These are phyloP conservation scores for Apostasia ramifera DNA, from an alignment of 106 monocot genomes.

Conservation along the genomic window DNA sequence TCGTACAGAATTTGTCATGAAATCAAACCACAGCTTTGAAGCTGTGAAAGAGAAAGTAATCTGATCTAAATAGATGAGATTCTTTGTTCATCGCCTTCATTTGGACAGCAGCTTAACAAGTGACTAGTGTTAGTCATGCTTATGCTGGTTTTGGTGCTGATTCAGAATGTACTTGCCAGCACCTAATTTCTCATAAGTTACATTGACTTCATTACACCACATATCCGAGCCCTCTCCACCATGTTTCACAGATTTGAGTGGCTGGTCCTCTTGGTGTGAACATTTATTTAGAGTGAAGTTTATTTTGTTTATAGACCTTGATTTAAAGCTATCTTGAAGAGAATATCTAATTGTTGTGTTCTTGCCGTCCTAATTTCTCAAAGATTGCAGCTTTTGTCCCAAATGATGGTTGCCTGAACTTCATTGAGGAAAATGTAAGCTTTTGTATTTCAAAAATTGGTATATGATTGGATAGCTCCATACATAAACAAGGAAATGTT, in stretches of 20 bases:
- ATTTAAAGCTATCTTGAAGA: no score
- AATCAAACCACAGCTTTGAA: no score
- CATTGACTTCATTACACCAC: background rate
- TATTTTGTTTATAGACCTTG: no score
- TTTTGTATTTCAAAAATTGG: background rate
- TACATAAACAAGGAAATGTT: no score
- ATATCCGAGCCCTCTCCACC: background rate
- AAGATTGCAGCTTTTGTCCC: conserved; percentile 23
- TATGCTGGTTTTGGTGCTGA: conserved; percentile 1
- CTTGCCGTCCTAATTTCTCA: no score
- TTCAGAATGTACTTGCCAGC: background rate
- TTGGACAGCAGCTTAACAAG: no score
- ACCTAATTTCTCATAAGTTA: conserved; percentile 2
- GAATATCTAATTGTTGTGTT: no score
- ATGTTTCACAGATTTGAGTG: background rate
- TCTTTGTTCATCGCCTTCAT: no score
- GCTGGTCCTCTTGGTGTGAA: background rate
- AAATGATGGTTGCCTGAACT: conserved; percentile 22
- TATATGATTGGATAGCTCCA: background rate
- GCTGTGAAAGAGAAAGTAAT: no score
- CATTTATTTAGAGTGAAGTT: background rate
- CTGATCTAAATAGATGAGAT: no score
- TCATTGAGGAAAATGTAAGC: conserved; percentile 23
- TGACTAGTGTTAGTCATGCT: background rate
- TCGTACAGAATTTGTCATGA: no score